Percentiles rank a stretch among this genome's conserved stretches.
phyloP scores from a whole-genome alignment of 805 yeast genomes.

The Kregervanrija pseudodelftensis region DNA sequence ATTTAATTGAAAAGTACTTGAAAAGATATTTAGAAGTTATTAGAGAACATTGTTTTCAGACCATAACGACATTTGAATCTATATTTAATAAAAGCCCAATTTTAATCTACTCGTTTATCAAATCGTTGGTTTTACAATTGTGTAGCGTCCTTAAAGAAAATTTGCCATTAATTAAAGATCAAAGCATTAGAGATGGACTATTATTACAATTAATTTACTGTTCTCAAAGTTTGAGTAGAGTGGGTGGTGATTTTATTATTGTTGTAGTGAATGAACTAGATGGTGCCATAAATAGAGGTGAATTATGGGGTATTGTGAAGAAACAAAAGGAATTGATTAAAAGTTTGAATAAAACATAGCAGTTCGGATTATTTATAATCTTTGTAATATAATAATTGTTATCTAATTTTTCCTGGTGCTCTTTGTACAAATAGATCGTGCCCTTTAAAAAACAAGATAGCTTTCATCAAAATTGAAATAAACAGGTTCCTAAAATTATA shows the following conservation, averaged over 20 bases:
- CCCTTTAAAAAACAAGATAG: no score
- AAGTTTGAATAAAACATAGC: background rate
- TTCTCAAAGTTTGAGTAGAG: conserved; percentile 73
- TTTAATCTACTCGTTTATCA: conserved; percentile 30
- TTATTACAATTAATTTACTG: conserved; percentile 82
- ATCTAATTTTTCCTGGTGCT: no score
- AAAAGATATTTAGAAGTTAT: conserved; percentile 78
- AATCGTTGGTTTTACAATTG: conserved; percentile 26
- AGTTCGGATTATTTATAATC: no score
- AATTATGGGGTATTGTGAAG: conserved; percentile 15
- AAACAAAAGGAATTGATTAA: conserved; percentile 35
- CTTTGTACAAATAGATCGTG: no score
- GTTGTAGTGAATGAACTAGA: conserved; percentile 29
- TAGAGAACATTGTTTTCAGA: conserved; percentile 74
- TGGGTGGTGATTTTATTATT: conserved; percentile 63
- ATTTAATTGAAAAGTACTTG: conserved; percentile 51
- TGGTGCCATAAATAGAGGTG: background rate
- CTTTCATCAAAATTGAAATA: no score
- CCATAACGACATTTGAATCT: conserved; percentile 58
- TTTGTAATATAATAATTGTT: no score
- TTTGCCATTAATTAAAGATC: conserved; percentile 27
- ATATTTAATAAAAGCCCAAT: conserved; percentile 38
- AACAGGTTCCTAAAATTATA: no score
- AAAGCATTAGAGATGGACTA: conserved; percentile 51
- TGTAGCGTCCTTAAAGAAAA: conserved; percentile 26